Evolutionary conservation across 768 basidiomycete genomes (phyloP).

Genomic region (Pleurotus salmoneostramineus): DNA sequence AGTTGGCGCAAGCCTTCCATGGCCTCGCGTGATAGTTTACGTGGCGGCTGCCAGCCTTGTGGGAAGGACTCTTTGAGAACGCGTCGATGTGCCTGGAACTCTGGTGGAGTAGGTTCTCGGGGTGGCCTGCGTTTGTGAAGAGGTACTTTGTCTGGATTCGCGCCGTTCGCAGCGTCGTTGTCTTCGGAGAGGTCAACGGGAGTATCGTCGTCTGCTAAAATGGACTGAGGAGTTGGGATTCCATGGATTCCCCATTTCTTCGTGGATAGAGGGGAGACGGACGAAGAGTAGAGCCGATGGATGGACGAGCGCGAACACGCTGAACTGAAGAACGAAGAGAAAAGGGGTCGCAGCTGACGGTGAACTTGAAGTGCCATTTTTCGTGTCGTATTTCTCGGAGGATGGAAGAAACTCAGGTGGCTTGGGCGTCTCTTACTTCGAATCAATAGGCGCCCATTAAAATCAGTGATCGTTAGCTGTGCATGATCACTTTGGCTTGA

Average conservation of each 20-base stretch:
- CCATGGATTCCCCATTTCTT: slow-evolving; percentile 37
- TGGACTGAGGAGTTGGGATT: slow-evolving; percentile 35
- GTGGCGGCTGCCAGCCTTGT: slow-evolving; percentile 72
- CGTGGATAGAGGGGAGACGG: slow-evolving; percentile 8
- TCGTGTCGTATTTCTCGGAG: too few species aligned
- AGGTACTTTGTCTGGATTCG: slow-evolving; percentile 29
- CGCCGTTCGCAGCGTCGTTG: slow-evolving; percentile 43
- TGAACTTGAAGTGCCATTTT: too few species aligned
- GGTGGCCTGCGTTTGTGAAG: slow-evolving; percentile 34
- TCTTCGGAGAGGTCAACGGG: slow-evolving; percentile 49
- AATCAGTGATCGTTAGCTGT: not conserved
- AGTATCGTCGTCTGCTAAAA: slow-evolving; percentile 43
- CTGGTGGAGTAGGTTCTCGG: slow-evolving; percentile 38
- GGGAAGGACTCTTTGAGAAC: slow-evolving; percentile 54
- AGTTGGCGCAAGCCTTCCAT: slow-evolving; percentile 78
- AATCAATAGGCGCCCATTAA: not conserved
- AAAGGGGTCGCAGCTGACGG: not conserved
- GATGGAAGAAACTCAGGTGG: slow-evolving; percentile 11
- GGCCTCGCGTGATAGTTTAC: slow-evolving; percentile 76
- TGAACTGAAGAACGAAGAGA: not conserved
- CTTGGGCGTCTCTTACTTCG: not conserved
- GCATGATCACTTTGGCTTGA: not conserved
- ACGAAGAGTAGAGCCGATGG: slow-evolving; percentile 7
- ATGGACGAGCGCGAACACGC: not conserved
- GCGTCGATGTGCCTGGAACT: slow-evolving; percentile 47